phyloP scores from a whole-genome alignment of 2,329 filamentous ascomycete species.

The Fusarium sulawesiense region DNA sequence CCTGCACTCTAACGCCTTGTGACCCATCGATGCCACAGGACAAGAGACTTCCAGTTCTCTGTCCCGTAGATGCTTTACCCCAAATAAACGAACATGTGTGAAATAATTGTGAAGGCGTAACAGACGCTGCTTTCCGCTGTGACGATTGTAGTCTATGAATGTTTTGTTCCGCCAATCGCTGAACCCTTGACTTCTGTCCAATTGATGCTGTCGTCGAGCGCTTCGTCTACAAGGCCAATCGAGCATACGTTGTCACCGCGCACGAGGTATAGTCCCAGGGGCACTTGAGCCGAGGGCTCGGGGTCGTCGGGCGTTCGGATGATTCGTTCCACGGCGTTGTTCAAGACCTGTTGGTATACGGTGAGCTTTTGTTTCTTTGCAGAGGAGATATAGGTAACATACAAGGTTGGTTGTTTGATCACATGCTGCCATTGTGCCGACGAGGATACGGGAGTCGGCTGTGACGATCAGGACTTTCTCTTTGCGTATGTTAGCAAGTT shows the following conservation, averaged over 20 bases:
- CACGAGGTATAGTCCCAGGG: constrained; percentile 90
- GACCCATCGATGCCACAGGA: constrained; percentile 31
- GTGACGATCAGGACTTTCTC: constrained; percentile 94
- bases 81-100: constrained; percentile 30
- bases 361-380: constrained; percentile 29
- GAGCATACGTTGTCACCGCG: constrained; percentile 94
- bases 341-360: constrained; percentile 70
- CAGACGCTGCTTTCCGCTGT: constrained; percentile 3
- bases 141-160: constrained; percentile 57
- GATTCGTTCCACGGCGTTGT: constrained; percentile 86
- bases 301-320: constrained; percentile 87
- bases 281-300: constrained; percentile 82
- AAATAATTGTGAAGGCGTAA: constrained; percentile 3
- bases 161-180: constrained; percentile 86
- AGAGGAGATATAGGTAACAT: constrained; percentile 35
- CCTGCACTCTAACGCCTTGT: constrained; percentile 45
- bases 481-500: constrained; percentile 52
- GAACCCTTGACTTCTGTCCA: constrained; percentile 91
- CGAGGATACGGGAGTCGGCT: constrained; percentile 86
- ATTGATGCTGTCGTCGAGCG: constrained; percentile 88
- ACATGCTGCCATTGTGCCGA: constrained; percentile 84
- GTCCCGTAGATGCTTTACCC: constrained; percentile 33
- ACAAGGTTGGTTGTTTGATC: constrained; percentile 93
- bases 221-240: constrained; percentile 89
- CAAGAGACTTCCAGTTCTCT: constrained; percentile 16